Percentiles rank a stretch among this genome's conserved stretches.
Evolutionary conservation across 495 filamentous ascomycete genomes (phyloP).

Genomic region (Chlorociboria aeruginascens): DNA sequence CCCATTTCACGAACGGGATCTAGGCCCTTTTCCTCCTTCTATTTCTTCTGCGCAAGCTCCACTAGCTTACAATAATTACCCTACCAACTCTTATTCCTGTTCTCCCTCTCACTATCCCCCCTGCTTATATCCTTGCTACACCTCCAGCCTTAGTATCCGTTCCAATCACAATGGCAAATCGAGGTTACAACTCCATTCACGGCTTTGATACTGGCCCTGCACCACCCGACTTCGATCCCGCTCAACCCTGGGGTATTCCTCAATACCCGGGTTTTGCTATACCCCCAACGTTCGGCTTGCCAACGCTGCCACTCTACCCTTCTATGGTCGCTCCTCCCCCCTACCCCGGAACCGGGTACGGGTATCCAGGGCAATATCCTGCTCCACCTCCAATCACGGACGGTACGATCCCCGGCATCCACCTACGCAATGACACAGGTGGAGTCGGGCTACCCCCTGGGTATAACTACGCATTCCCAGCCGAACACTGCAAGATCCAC

Average conservation of each 20-base stretch:
- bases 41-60: neutral
- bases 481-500: conserved; percentile 35
- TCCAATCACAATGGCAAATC: neutral
- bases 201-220: conserved; percentile 13
- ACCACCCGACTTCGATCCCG: conserved; percentile 7
- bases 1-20: neutral
- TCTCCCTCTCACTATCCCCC: neutral
- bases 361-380: neutral
- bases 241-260: neutral
- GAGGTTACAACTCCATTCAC: conserved; percentile 13
- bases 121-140: neutral
- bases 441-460: conserved; percentile 39
- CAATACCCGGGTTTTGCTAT: neutral
- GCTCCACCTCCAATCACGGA: neutral
- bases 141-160: neutral
- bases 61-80: neutral
- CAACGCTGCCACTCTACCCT: neutral
- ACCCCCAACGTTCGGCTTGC: neutral
- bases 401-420: conserved; percentile 32
- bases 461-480: conserved; percentile 39
- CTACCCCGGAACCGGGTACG: neutral
- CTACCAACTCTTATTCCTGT: neutral
- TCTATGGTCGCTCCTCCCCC: neutral
- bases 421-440: conserved; percentile 43
- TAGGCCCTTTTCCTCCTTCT: neutral